Conservation (phyloP, 805 yeast genomes). For the Candida golubevii region DNA sequence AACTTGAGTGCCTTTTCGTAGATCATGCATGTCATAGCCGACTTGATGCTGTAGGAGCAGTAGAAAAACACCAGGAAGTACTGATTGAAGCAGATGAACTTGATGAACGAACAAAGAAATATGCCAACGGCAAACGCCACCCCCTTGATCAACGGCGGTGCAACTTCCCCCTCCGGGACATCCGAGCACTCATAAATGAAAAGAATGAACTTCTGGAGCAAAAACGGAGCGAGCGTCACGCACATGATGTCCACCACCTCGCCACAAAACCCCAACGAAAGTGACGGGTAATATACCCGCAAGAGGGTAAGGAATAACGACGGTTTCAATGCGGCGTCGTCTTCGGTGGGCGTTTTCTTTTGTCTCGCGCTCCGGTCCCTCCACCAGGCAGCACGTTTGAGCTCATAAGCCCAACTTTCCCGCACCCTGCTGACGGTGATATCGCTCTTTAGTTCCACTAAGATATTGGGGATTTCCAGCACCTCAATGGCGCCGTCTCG, state of each 20-base stretch:
- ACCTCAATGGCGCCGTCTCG: slow-evolving; percentile 20
- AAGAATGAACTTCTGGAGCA: slow-evolving; percentile 26
- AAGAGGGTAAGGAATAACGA: slow-evolving; percentile 19
- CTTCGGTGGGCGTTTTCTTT: slow-evolving; percentile 7
- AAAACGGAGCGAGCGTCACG: slow-evolving; percentile 25
- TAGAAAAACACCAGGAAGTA: slow-evolving; percentile 14
- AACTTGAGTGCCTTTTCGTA: slow-evolving; percentile 66
- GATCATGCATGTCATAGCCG: slow-evolving; percentile 62
- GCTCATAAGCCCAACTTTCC: slow-evolving; percentile 17
- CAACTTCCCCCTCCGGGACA: slow-evolving; percentile 4
- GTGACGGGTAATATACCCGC: slow-evolving; percentile 10
- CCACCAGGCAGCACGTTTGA: slow-evolving; percentile 17
- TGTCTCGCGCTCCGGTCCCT: slow-evolving; percentile 13
- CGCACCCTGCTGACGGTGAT: slow-evolving; percentile 15
- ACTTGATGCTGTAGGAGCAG: slow-evolving; percentile 17
- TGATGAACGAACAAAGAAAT: slow-evolving; percentile 22
- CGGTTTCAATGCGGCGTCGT: slow-evolving; percentile 16
- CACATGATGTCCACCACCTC: slow-evolving; percentile 23
- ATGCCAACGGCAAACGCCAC: slow-evolving; percentile 82
- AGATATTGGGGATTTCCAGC: slow-evolving; percentile 15
- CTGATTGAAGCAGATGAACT: slow-evolving; percentile 20
- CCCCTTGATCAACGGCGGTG: slow-evolving; percentile 48
- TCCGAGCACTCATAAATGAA: slow-evolving; percentile 19
- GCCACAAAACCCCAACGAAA: slow-evolving; percentile 11
- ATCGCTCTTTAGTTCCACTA: slow-evolving; percentile 14